Base-by-base conservation (phyloP, 2,329 filamentous ascomycete species). In the Xylariaceae sp. region DNA sequence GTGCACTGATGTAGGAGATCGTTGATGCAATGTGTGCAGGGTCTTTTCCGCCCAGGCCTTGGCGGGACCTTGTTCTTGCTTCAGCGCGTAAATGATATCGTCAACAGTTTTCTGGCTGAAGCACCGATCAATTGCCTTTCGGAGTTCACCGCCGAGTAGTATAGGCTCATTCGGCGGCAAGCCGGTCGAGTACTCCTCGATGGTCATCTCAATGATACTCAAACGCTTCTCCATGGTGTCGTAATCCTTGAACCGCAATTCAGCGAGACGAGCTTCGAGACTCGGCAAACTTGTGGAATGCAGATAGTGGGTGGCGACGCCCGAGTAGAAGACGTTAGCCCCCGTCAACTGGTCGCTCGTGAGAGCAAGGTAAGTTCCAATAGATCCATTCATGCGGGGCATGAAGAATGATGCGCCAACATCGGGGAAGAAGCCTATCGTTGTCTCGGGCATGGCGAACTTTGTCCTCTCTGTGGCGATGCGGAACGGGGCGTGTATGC, bases 401-500 rank as follows among this genome's bases (percentile, higher is more conserved):
- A 99, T 80, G 81, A 97, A 97, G 80, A 97, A 99, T 9, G 90
- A 95, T 37, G 88, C 95, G 62, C 94, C 94, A 53, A 99, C 94
- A 71, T 99, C 95, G 5, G 95, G 94, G 81, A 99, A 99, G 81
- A 97, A 97, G 45, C 94, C 94, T 71, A 99, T 99, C 7, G 86
- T 96, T 3, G 94, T 99, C 78, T 99, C 94, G 35, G 94, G 94
- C 94, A 99, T 99, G 67, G 95, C 92, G 70, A 99, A 97, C 52
- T 96, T 77, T 4, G 94, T 99, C 72, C 88, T 88, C 77, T 99
- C 94, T 2, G 94, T 99, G 44, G 94, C 94, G 72, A 99, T 96
- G 62, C 94, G 84, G 82, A 99, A 93, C 2, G 94, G 95, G 2
- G 94, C 93, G 75, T 99, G 95, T 55, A 96, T 84, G 74, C 90